Base-by-base conservation (phyloP, 768 basidiomycete species). In the Arthromyces matolae region DNA sequence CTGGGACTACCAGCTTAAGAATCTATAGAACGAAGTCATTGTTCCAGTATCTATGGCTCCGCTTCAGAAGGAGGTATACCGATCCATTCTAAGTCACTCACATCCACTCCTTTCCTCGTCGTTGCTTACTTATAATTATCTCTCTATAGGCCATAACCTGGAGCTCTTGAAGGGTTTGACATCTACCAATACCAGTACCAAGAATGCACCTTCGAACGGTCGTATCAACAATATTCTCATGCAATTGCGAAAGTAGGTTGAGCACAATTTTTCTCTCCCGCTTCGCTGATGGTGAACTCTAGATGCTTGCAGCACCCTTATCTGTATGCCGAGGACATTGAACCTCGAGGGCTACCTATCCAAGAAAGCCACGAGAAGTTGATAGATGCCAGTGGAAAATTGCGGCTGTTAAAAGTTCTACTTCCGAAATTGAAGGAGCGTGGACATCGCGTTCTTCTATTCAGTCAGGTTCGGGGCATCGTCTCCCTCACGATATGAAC, bases 231-330 rank as follows among this genome's bases (percentile, higher is more conserved):
- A 94, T 58, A 69, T 93, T 40, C 69, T 93, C 38, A 93, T 94
- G 91, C 85, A 94, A 56, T 63, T 93, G 31, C 77, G 91, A 54
- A 93, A 92, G 89, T 89, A 58, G 47, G 84, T 65, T 23, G 39
- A 10, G 35, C 37, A 36, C 28, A 12, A 37, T 24, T 28, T 12
- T 38, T 5, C 20, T 19, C 18, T 36, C 5, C 16, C 42, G 33
- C 27, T 24, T 45, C 19, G 25, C 47, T 13, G 49, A 42, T 22
- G 16, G 22, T 42, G 38, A 38, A 32, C 31, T 45, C 2, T 42
- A 92, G 89, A 66, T 92, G 89, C 63, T 67, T 93, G 13, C 93
- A 95, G 68, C 93, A 96, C 64, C 93, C 93, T 0, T 95, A 95
- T 61, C 76, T 95, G 40, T 84, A 89, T 45, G 83, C 80, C 10